phyloP scores from a whole-genome alignment of 768 basidiomycete genomes.

The Stropharia rugosoannulata region DNA sequence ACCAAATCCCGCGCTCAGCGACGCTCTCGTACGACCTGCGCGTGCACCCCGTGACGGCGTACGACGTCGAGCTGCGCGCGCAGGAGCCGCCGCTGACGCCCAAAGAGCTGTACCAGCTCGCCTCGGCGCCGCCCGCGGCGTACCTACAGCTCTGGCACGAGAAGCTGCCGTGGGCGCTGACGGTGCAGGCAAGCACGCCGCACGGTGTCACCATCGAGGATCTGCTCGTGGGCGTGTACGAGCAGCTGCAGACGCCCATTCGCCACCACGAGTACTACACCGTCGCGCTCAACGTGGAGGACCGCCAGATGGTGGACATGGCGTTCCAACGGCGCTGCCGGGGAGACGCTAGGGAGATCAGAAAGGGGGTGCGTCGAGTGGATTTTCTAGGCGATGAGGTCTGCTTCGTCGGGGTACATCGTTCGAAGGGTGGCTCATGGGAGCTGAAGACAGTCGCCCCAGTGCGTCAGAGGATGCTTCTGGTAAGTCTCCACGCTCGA shows the following conservation, averaged over 20 bases:
- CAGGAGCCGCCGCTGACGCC: background rate
- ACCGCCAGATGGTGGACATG: constrained; percentile 37
- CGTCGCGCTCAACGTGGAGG: constrained; percentile 37
- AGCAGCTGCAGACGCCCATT: constrained; percentile 36
- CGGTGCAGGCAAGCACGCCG: constrained; percentile 36
- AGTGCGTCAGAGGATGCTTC: constrained; percentile 12
- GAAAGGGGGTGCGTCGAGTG: constrained; percentile 41
- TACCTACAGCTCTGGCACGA: constrained; percentile 48
- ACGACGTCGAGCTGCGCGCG: background rate
- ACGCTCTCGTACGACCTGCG: constrained; percentile 12
- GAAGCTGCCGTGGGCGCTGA: constrained; percentile 54
- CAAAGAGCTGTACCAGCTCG: constrained; percentile 26
- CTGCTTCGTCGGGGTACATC: constrained; percentile 32
- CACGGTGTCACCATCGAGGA: constrained; percentile 50
- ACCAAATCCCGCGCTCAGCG: background rate
- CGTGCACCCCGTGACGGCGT: constrained; percentile 6
- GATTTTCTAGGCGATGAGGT: constrained; percentile 49
- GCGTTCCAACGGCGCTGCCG: constrained; percentile 40
- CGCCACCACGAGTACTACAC: constrained; percentile 45
- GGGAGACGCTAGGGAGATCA: constrained; percentile 24
- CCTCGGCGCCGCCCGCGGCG: constrained; percentile 44
- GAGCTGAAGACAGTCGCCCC: constrained; percentile 27
- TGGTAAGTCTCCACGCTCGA: constrained; percentile 3
- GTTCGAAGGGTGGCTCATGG: constrained; percentile 26
- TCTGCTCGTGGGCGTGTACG: constrained; percentile 42